A percentile compares a stretch with the other conserved stretches of the same genome.
Evolutionary conservation across 208 protist species (phyloP).

Genomic region (Porcisia hertigi): DNA sequence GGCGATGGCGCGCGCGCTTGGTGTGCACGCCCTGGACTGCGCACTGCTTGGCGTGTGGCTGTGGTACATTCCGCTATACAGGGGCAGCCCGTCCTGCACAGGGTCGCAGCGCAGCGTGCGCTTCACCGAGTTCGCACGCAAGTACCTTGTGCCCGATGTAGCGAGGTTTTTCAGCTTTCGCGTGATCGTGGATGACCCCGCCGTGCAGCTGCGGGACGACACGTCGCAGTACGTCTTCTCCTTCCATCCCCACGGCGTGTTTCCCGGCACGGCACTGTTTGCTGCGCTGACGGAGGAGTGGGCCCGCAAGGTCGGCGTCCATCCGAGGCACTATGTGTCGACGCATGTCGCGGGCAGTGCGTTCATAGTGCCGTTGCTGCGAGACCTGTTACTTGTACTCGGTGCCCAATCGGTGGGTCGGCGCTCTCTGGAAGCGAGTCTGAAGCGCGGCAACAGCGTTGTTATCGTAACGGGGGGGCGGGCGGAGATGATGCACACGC

Average conservation of each 20-base stretch:
- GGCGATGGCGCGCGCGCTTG: conserved; percentile 6
- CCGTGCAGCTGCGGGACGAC: conserved; percentile 51
- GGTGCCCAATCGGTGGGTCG: conserved; percentile 68
- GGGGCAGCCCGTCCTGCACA: conserved; percentile 58
- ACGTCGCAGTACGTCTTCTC: conserved; percentile 74
- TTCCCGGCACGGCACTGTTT: conserved; percentile 72
- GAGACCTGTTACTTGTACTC: conserved; percentile 71
- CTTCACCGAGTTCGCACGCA: conserved; percentile 56
- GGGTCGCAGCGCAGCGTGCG: conserved; percentile 49
- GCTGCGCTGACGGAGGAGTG: conserved; percentile 58
- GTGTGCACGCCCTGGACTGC: conserved; percentile 36
- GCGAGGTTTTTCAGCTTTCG: conserved; percentile 75
- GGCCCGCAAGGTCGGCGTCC: conserved; percentile 56
- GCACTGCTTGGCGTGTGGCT: conserved; percentile 47
- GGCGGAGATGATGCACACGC: conserved; percentile 82
- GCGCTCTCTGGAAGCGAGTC: conserved; percentile 46
- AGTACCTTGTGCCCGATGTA: conserved; percentile 58
- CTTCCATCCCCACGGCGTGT: conserved; percentile 86
- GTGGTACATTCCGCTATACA: conserved; percentile 63
- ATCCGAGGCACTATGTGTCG: conserved; percentile 42
- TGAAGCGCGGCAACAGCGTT: conserved; percentile 66
- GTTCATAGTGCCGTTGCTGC: conserved; percentile 71
- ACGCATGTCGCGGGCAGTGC: conserved; percentile 74
- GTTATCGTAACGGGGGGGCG: conserved; percentile 87
- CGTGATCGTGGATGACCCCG: conserved; percentile 59